Conservation (phyloP, 2,329 filamentous ascomycete species). For the Fusarium floridanum region DNA sequence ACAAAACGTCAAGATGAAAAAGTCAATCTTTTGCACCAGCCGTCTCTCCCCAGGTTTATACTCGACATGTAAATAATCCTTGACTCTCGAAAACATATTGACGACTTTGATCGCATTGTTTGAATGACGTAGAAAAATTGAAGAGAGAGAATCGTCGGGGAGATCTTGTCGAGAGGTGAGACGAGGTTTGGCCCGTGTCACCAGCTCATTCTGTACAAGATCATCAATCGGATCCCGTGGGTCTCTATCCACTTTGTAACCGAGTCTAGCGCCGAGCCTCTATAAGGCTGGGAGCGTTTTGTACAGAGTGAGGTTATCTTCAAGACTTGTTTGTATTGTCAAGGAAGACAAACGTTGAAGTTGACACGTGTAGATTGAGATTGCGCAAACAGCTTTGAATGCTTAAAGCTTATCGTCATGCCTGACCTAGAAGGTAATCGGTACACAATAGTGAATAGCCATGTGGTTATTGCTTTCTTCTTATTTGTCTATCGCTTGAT, state of each 20-base stretch:
- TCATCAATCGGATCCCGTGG: not conserved
- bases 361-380: not conserved
- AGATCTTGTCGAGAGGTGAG: not conserved
- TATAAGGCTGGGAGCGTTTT: rapidly evolving
- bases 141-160: not conserved
- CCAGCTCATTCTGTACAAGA: not conserved
- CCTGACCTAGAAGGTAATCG: not conserved
- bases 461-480: not conserved
- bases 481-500: not conserved
- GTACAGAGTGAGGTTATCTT: not conserved
- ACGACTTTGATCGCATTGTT: not conserved
- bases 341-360: not conserved
- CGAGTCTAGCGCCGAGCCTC: not conserved
- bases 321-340: not conserved
- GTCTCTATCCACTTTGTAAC: not conserved
- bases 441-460: not conserved
- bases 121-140: not conserved
- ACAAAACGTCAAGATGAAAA: slow-evolving; percentile 74
- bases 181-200: not conserved
- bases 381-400: not conserved
- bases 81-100: slow-evolving; percentile 37
- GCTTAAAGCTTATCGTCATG: not conserved
- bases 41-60: slow-evolving; percentile 56
- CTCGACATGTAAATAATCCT: slow-evolving; percentile 51
- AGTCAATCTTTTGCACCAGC: slow-evolving; percentile 71